Evolutionary conservation across 495 filamentous ascomycete species (phyloP).

Genomic region (Aspergillus diversus): DNA sequence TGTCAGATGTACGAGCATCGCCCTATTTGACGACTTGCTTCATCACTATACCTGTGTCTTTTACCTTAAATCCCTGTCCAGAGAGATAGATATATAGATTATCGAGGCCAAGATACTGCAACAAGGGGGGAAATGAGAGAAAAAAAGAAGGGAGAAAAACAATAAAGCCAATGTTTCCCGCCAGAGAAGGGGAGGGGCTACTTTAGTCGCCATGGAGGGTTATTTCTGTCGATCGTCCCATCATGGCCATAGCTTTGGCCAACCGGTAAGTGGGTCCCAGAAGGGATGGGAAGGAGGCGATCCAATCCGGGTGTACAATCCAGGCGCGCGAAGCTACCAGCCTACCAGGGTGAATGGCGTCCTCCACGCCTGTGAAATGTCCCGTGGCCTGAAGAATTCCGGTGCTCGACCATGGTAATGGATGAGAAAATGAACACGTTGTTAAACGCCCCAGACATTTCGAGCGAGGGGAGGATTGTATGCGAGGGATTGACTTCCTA

Average conservation of each 20-base stretch:
- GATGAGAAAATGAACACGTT: constrained; percentile 18
- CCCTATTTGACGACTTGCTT: too few relatives aligned
- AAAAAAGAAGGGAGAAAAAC: background rate
- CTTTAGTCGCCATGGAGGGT: background rate
- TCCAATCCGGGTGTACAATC: constrained; percentile 17
- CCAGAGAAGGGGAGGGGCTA: too few relatives aligned
- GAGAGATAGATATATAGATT: too few relatives aligned
- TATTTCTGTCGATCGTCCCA: background rate
- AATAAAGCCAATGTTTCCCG: too few relatives aligned
- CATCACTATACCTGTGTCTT: too few relatives aligned
- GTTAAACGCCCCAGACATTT: constrained; percentile 16
- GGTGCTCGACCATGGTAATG: constrained; percentile 14
- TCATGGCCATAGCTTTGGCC: constrained; percentile 21
- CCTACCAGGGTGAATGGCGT: constrained; percentile 22
- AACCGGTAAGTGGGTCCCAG: constrained; percentile 30
- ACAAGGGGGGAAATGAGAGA: background rate
- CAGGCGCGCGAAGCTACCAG: background rate
- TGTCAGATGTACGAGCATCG: too few relatives aligned
- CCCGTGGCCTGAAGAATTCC: constrained; percentile 27
- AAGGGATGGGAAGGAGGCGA: constrained; percentile 14
- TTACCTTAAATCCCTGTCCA: too few relatives aligned
- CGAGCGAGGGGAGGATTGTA: background rate
- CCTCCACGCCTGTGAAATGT: constrained; percentile 21
- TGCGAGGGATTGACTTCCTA: constrained; percentile 18
- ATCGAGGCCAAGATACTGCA: too few relatives aligned